These are phyloP conservation scores for Auricularia sp. DNA, from an alignment of 768 basidiomycete species.

Conservation along the genomic window DNA sequence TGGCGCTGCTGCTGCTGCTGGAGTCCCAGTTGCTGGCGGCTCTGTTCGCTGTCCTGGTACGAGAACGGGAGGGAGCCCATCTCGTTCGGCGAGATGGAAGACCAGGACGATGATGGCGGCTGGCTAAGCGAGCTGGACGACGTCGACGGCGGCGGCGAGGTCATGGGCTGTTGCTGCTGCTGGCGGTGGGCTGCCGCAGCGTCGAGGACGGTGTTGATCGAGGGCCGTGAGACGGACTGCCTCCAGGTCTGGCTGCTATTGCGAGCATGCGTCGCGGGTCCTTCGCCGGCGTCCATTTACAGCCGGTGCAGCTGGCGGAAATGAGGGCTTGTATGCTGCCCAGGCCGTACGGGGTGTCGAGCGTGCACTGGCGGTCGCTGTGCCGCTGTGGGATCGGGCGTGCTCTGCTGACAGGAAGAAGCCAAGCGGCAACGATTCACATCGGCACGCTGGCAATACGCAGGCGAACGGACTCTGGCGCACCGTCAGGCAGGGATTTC, in stretches of 20 bases:
- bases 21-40: background rate
- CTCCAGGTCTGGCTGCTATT: background rate
- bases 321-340: background rate
- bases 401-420: background rate
- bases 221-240: background rate
- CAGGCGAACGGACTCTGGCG: background rate
- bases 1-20: background rate
- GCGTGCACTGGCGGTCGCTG: no score
- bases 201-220: slow-evolving; percentile 4
- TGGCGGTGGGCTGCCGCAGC: background rate
- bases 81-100: background rate
- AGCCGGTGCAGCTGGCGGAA: background rate
- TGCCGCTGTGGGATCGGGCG: no score
- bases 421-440: background rate
- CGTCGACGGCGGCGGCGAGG: background rate
- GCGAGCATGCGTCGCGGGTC: background rate
- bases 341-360: background rate
- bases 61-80: background rate
- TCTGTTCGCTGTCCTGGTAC: slow-evolving; percentile 2
- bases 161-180: background rate
- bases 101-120: slow-evolving; percentile 1
- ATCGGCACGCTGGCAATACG: background rate
- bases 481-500: background rate
- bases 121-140: background rate
- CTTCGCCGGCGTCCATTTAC: background rate